Evolutionary conservation across 164 flowering plant genomes (phyloP), one percentile per base, ranked within the genome.

Genomic region (Aristolochia contorta): DNA sequence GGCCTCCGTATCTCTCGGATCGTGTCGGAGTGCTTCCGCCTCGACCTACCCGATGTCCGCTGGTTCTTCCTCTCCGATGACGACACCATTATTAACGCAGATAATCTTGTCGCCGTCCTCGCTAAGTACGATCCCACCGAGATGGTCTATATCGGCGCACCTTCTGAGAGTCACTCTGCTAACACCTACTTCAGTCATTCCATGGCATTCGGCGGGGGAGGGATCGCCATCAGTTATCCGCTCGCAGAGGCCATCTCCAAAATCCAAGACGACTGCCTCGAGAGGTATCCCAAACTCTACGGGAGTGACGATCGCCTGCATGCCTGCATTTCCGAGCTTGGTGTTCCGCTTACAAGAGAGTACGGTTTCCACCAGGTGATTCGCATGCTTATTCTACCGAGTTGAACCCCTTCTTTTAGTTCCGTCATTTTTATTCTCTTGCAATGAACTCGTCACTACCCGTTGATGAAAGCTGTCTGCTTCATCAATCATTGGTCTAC

Each of bases 201-300:
- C 16, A 82, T 80, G 89, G 86, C 83, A 0, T 84, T 77, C 60
- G 89, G 86, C 5, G 89, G 89, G 18, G 89, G 86, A 0, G 84
- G 89, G 9, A 77, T 84, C 19, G 86, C 83, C 20, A 78, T 84
- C 8, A 81, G 83, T 48, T 75, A 77, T 57, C 81, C 89, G 2
- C 67, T 84, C 12, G 89, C 84, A 0, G 75, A 72, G 58, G 81
- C 83, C 0, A 62, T 84, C 16, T 68, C 77, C 8, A 54, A 47
- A 23, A 75, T 75, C 32, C 81, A 75, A 48, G 89, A 84, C 47
- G 78, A 76, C 10, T 84, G 89, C 61, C 59, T 84, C 3, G 82
- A 81, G 56, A 65, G 89, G 52, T 84, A 84, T 60, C 83, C 83
- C 0, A 76, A 72, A 69, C 69, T 84, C 0, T 84, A 84, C 45